Percentiles rank a stretch among this genome's conserved stretches.
These are phyloP conservation scores for Chaetomium tenue DNA, from an alignment of 495 filamentous ascomycete genomes.

Conservation along the genomic window DNA sequence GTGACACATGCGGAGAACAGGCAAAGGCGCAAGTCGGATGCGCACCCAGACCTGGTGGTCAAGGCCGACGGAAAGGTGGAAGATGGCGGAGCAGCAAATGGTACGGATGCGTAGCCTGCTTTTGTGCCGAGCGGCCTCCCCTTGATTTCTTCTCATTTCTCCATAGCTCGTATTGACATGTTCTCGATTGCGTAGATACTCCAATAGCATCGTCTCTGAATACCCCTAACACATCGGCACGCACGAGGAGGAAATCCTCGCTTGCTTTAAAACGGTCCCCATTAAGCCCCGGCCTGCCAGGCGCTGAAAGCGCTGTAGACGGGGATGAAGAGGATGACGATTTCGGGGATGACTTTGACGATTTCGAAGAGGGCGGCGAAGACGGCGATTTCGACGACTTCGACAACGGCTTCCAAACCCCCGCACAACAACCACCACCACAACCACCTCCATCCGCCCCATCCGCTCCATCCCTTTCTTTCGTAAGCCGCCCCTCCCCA, in stretches of 20 bases:
- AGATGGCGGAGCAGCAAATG: conserved; percentile 32
- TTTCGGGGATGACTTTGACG: conserved; percentile 91
- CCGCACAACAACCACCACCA: conserved; percentile 42
- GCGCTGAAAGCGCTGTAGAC: conserved; percentile 13
- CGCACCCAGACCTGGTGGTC: conserved; percentile 48
- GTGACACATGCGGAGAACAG: conserved; percentile 41
- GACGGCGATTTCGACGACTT: conserved; percentile 79
- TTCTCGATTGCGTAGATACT: conserved; percentile 40
- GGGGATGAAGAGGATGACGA: conserved; percentile 36
- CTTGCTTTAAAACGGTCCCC: conserved; percentile 23
- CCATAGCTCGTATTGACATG: conserved; percentile 37
- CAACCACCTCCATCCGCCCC: conserved; percentile 32
- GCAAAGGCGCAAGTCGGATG: conserved; percentile 45
- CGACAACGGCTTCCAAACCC: conserved; percentile 64
- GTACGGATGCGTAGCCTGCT: conserved; percentile 42
- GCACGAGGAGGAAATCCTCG: conserved; percentile 42
- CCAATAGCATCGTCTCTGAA: conserved; percentile 40
- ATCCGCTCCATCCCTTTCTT: conserved; percentile 47
- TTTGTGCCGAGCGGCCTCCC: conserved; percentile 21
- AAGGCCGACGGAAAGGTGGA: conserved; percentile 43
- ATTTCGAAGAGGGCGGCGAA: conserved; percentile 82
- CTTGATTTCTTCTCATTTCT: conserved; percentile 19
- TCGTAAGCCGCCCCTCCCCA: conserved; percentile 38
- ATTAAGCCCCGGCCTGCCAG: conserved; percentile 20
- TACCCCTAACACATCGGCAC: conserved; percentile 27